Evolutionary conservation across 176 grass and related monocot species (phyloP).

Genomic region (Saccharum officinarum): DNA sequence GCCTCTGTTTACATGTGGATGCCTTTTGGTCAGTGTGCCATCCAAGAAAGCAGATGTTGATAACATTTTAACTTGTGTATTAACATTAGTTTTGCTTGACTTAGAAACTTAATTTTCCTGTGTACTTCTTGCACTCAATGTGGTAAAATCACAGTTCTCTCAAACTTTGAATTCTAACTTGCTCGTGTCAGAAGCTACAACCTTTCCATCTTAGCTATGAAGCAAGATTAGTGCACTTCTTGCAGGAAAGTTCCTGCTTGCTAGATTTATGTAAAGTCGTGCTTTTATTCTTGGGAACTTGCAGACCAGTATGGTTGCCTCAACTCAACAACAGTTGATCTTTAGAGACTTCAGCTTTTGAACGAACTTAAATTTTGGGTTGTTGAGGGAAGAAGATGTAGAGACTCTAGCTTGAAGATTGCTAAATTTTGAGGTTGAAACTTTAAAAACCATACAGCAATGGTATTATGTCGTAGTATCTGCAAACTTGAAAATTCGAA

Average conservation of each 20-base stretch:
- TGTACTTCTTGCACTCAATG: not conserved
- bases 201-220: not conserved
- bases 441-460: not conserved
- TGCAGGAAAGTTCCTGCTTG: constrained; percentile 19
- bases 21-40: not conserved
- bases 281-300: not conserved
- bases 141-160: not conserved
- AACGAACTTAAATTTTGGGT: too few species aligned
- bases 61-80: not conserved
- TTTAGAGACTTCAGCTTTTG: not conserved
- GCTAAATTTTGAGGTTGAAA: not conserved
- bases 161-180: not conserved
- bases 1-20: constrained; percentile 12
- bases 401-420: not conserved
- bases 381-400: too few species aligned
- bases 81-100: not conserved
- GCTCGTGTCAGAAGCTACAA: not conserved
- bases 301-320: not conserved
- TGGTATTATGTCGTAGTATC: not conserved
- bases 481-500: not conserved
- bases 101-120: not conserved
- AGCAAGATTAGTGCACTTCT: constrained; percentile 9
- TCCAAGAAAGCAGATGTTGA: not conserved
- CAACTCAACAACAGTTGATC: not conserved
- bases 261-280: constrained; percentile 25